phyloP scores from a whole-genome alignment of 2,329 filamentous ascomycete genomes.

The Fusarium tuaranense region DNA sequence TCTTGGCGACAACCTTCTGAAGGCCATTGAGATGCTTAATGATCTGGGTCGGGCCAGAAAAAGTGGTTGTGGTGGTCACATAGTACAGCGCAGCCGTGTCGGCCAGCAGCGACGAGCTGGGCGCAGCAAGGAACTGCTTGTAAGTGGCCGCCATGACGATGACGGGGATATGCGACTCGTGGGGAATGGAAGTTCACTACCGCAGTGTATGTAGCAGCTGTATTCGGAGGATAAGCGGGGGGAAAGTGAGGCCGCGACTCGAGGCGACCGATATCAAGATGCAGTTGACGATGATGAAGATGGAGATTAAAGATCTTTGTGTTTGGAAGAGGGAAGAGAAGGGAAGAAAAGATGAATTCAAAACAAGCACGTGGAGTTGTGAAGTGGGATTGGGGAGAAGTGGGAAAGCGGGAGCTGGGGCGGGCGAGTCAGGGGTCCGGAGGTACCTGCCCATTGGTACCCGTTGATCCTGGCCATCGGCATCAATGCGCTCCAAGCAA shows the following conservation, averaged over 20 bases:
- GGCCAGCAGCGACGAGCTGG: slow-evolving; percentile 72
- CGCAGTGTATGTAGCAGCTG: slow-evolving; percentile 13
- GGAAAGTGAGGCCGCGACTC: slow-evolving; percentile 19
- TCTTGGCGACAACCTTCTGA: slow-evolving; percentile 82
- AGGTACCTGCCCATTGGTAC: slow-evolving; percentile 32
- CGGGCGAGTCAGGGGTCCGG: slow-evolving; percentile 31
- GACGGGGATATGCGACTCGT: slow-evolving; percentile 27
- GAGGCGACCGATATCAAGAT: slow-evolving; percentile 19
- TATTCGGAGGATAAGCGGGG: slow-evolving; percentile 5
- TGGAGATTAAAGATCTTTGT: slow-evolving; percentile 9
- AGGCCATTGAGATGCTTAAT: slow-evolving; percentile 83
- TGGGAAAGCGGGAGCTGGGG: slow-evolving; percentile 11
- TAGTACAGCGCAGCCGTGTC: slow-evolving; percentile 82
- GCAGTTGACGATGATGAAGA: slow-evolving; percentile 16
- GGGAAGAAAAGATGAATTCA: slow-evolving; percentile 39
- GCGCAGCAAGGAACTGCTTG: slow-evolving; percentile 77
- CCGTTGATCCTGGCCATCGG: slow-evolving; percentile 5
- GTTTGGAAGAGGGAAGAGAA: slow-evolving; percentile 23
- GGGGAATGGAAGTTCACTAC: slow-evolving; percentile 15
- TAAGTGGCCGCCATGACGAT: slow-evolving; percentile 65
- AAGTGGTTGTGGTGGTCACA: slow-evolving; percentile 85
- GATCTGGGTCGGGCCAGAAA: slow-evolving; percentile 79
- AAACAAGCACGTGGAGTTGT: slow-evolving; percentile 46
- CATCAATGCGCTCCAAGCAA: neutral
- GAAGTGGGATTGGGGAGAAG: slow-evolving; percentile 25